Base-by-base conservation (phyloP, 2,329 filamentous ascomycete species). In the Nannizzia gypsea region DNA sequence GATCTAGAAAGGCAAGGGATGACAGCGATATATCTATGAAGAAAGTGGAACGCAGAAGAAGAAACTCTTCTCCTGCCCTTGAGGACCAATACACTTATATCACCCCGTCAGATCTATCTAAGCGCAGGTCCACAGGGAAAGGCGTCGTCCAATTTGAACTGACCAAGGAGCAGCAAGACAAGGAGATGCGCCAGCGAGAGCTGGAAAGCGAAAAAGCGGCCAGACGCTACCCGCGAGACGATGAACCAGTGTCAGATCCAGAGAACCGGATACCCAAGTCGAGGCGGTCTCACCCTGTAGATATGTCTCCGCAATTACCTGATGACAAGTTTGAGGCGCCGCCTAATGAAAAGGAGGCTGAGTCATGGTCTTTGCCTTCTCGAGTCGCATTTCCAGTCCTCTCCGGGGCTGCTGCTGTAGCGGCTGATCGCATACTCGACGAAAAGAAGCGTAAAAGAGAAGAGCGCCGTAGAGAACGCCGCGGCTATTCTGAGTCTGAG, bases 91-190 rank as follows among this genome's bases (percentile, higher is more conserved):
- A 69, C 4, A 66, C 67, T 40, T 63, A 62, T 22, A 62, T 59
- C 15, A 62, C 63, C 1, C 55, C 64, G 3, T 64, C 69, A 6
- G 67, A 64, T 8, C 61, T 67, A 13, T 46, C 50, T 6, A 72
- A 70, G 54, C 72, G 72, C 55, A 69, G 70, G 22, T 68, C 67
- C 26, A 70, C 73, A 3, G 59, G 63, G 2, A 73, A 69, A 65
- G 73, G 75, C 61, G 83, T 85, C 61, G 83, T 85, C 6, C 78
- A 80, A 59, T 84, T 84, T 63, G 77, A 80, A 40, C 67, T 84
- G 56, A 83, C 81, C 0, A 73, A 82, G 54, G 80, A 83, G 66
- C 80, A 83, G 68, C 73, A 72, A 38, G 74, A 77, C 31, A 79
- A 77, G 58, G 80, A 81, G 59, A 69, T 71, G 57, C 68, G 68